Evolutionary conservation across 148 eudicot genomes (phyloP), one percentile per base, ranked within the genome.

Genomic region (Rhododendron griersonianum): DNA sequence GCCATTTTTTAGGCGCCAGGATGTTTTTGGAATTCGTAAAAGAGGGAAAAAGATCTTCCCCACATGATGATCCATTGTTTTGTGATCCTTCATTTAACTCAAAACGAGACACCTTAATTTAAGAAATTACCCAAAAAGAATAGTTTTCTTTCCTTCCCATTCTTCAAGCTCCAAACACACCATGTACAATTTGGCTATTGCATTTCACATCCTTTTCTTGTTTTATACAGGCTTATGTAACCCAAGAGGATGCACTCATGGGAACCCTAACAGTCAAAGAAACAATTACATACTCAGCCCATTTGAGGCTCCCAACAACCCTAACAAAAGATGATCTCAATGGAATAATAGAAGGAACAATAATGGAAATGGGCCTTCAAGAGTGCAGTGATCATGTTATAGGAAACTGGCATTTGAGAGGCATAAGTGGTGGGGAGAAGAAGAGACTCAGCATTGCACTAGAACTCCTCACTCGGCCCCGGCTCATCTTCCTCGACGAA

Each of bases 341-440:
- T 44, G 94, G 85, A 19, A 86, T 94, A 0, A 86, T 96, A 48
- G 94, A 95, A 80, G 95, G 90, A 14, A 87, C 95, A 10, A 88
- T 95, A 21, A 87, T 87, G 81, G 98, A 94, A 57, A 93, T 96
- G 96, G 96, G 98, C 35, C 95, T 96, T 8, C 92, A 87, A 85
- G 99, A 95, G 57, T 96, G 98, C 57, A 95, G 95, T 9, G 95
- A 96, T 83, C 69, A 80, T 1, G 83, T 91, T 14, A 89, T 95
- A 3, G 98, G 99, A 45, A 94, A 91, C 83, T 96, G 99, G 98
- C 96, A 95, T 85, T 74, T 93, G 59, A 92, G 98, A 89, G 98
- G 98, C 18, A 88, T 95, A 41, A 95, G 98, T 86, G 95, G 95
- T 0, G 99, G 99, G 30, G 99, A 96, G 89, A 91, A 89, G 87